Base-by-base conservation (phyloP, 805 yeast genomes). In the baker's yeast (Saccharomyces cerevisiae) region DNA sequence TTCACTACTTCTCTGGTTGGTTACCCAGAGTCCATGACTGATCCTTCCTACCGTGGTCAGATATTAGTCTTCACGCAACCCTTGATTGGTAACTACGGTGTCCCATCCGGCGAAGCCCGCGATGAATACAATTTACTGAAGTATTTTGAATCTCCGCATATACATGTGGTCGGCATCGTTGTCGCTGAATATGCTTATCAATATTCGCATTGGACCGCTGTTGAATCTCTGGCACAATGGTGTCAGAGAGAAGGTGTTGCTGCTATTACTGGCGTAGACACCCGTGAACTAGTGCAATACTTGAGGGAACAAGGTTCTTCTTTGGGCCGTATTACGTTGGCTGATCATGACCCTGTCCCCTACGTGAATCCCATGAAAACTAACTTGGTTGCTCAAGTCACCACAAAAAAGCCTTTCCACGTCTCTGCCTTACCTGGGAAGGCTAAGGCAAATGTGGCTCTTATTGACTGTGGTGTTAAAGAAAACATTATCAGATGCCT, bases 171-270 rank as follows among this genome's bases (percentile, higher is more conserved):
- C 57, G 99, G 98, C 63, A 89, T 94, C 56, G 96, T 94, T 50
- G 99, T 94, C 28, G 87, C 96, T 47, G 97, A 94, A 68, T 96
- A 82, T 53, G 98, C 99, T 24, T 80, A 91, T 79, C 81, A 90
- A 70, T 89, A 92, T 73, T 89, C 97, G n/a, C 99, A 94, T 72
- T 94, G 99, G 99, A 91, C 98, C 41, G 99, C 99, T 3, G 96
- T 94, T 32, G 98, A 94, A 76, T 85, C 96, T 21, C 79, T 94
- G 55, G 87, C 89, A 56, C 88, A 87, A 63, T 94, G 98, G 99
- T 94, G 99, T 76, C 82, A 87, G 73, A 84, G 96, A 69, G 95
- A 90, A 63, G 96, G 96, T 47, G 94, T 95, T 53, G 95, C 98
- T 54, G 95, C 97, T 48, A 87, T 94, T 64, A 83, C 97, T 47